Conservation (phyloP, 2,329 filamentous ascomycete species). For the Dactylellina parvicollis region DNA sequence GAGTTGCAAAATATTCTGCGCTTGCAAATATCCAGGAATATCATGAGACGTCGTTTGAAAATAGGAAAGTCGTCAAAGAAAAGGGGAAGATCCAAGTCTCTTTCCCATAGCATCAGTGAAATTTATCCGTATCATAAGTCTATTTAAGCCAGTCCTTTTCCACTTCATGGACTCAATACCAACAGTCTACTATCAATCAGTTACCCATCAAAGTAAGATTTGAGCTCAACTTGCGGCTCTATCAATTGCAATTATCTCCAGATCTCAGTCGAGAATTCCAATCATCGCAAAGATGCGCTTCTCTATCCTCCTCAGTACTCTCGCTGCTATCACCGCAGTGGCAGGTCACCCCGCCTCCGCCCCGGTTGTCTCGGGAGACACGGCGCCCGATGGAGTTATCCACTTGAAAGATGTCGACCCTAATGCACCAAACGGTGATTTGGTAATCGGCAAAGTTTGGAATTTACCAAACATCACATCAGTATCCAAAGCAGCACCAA, state of each 20-base stretch:
- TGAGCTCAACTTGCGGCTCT: not conserved
- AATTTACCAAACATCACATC: conserved; percentile 9
- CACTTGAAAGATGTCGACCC: conserved; percentile 17
- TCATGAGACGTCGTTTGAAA: not conserved
- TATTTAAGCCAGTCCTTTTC: not conserved
- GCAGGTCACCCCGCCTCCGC: not conserved
- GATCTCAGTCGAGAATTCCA: not conserved
- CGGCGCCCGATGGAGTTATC: not conserved
- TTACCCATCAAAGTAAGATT: not conserved
- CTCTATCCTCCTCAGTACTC: conserved; percentile 4
- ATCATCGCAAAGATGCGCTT: conserved; percentile 4
- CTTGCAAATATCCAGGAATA: not conserved
- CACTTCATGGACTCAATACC: not conserved
- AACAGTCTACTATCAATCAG: not conserved
- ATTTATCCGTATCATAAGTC: too few species aligned
- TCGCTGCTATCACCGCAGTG: conserved; percentile 14
- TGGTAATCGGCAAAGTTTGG: conserved; percentile 14
- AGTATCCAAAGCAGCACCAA: not conserved
- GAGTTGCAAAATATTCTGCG: not conserved
- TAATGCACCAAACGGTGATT: conserved; percentile 16
- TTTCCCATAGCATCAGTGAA: too few species aligned
- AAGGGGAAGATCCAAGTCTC: too few species aligned
- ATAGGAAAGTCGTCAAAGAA: too few species aligned
- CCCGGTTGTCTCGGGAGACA: not conserved
- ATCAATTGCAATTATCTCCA: not conserved